phyloP scores from a whole-genome alignment of 108 stramenopile genomes.

The Schizochytrium sp. region DNA sequence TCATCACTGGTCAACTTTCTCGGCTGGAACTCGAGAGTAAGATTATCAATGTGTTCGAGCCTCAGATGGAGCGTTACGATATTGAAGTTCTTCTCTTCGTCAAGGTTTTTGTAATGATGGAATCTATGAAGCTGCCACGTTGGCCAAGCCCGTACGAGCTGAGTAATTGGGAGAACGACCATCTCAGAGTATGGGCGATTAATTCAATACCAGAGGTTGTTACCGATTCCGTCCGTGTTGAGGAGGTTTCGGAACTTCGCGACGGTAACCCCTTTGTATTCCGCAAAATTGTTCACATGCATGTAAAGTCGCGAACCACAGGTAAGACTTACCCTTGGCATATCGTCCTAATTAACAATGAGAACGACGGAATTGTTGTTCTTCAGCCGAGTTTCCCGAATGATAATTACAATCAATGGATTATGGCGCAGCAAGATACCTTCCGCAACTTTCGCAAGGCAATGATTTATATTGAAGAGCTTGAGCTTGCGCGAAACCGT shows the following conservation, averaged over 20 bases:
- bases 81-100: conserved; percentile 13
- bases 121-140: not conserved
- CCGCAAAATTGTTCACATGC: not conserved
- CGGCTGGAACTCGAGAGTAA: conserved; percentile 12
- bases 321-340: not conserved
- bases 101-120: conserved; percentile 11
- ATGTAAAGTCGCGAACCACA: not conserved
- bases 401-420: conserved; percentile 35
- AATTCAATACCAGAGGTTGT: not conserved
- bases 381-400: not conserved
- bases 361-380: conserved; percentile 5
- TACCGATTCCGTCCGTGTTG: not conserved
- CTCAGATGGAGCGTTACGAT: conserved; percentile 11
- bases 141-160: conserved; percentile 13
- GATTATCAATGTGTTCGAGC: not conserved
- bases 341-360: not conserved
- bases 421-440: conserved; percentile 15
- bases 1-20: not conserved
- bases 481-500: not conserved
- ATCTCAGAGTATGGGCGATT: not conserved
- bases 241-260: not conserved
- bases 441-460: conserved; percentile 7
- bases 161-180: not conserved
- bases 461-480: not conserved
- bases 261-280: not conserved